Evolutionary conservation across 352 stramenopile species (phyloP).

Genomic region (Plasmopara viticola): DNA sequence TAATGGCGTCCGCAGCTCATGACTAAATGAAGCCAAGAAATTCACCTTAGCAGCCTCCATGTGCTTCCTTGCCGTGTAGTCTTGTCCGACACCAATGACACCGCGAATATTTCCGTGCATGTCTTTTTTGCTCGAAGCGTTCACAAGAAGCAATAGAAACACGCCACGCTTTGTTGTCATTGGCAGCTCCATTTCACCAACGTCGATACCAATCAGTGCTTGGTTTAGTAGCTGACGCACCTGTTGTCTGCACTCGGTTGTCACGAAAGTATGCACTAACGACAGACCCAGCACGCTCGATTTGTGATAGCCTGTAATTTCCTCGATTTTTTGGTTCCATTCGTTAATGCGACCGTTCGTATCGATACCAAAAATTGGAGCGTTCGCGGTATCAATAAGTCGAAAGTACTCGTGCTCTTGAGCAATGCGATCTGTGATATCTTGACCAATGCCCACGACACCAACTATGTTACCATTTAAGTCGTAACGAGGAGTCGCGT

Average conservation of each 20-base stretch:
- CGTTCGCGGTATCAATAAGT: constrained; percentile 70
- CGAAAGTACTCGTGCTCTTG: constrained; percentile 78
- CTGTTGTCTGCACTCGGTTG: constrained; percentile 37
- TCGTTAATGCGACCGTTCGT: constrained; percentile 67
- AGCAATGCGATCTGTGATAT: constrained; percentile 73
- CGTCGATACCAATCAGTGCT: constrained; percentile 59
- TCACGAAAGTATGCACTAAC: constrained; percentile 61
- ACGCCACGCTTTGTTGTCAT: constrained; percentile 38
- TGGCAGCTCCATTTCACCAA: constrained; percentile 62
- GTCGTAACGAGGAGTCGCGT: constrained; percentile 63
- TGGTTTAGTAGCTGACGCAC: constrained; percentile 53
- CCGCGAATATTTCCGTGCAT: constrained; percentile 83
- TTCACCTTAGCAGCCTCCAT: constrained; percentile 65
- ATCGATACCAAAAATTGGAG: constrained; percentile 71
- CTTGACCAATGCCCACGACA: constrained; percentile 81
- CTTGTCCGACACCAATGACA: constrained; percentile 84
- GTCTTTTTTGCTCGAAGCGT: constrained; percentile 73
- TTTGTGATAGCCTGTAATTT: constrained; percentile 69
- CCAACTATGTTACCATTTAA: constrained; percentile 76
- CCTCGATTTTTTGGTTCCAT: constrained; percentile 73
- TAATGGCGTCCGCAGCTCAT: constrained; percentile 62
- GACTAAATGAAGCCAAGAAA: constrained; percentile 63
- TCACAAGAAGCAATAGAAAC: constrained; percentile 49
- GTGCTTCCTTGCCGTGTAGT: constrained; percentile 79
- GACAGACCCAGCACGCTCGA: constrained; percentile 44